These are phyloP conservation scores for Trichoderma atrobrunneum DNA, from an alignment of 2,329 filamentous ascomycete species.

Conservation along the genomic window DNA sequence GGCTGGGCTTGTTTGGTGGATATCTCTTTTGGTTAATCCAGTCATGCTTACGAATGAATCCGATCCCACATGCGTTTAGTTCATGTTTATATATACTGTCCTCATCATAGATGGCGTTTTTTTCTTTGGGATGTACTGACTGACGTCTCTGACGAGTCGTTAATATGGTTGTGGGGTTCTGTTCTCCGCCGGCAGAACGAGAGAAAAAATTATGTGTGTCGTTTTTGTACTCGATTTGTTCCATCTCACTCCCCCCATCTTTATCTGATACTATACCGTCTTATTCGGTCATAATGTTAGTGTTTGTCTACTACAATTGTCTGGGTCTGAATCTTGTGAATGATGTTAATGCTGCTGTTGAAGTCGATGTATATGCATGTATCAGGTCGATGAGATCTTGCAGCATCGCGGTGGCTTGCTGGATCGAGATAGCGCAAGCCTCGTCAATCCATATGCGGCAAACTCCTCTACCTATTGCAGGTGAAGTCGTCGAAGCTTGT, in stretches of 20 bases:
- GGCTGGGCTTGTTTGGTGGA: conserved; percentile 19
- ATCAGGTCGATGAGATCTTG: neutral
- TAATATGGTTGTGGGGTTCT: neutral
- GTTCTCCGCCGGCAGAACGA: neutral
- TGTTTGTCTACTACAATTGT: neutral
- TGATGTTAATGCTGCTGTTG: neutral
- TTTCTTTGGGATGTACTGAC: neutral
- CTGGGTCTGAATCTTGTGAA: neutral
- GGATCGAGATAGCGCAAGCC: neutral
- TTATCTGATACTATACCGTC: neutral
- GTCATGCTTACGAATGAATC: conserved; percentile 18
- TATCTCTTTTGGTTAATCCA: conserved; percentile 13
- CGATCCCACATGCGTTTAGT: conserved; percentile 13
- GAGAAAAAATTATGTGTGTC: neutral
- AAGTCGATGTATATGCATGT: neutral
- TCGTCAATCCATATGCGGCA: neutral
- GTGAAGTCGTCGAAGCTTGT: neutral
- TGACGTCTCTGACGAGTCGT: neutral
- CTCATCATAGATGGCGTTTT: conserved; percentile 17
- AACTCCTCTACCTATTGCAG: neutral
- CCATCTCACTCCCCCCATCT: neutral
- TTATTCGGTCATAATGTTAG: neutral
- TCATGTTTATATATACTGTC: conserved; percentile 13
- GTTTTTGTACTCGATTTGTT: neutral
- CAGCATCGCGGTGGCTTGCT: neutral